Conservation (phyloP, 441 rosid species). For the Erysimum cheiri region DNA sequence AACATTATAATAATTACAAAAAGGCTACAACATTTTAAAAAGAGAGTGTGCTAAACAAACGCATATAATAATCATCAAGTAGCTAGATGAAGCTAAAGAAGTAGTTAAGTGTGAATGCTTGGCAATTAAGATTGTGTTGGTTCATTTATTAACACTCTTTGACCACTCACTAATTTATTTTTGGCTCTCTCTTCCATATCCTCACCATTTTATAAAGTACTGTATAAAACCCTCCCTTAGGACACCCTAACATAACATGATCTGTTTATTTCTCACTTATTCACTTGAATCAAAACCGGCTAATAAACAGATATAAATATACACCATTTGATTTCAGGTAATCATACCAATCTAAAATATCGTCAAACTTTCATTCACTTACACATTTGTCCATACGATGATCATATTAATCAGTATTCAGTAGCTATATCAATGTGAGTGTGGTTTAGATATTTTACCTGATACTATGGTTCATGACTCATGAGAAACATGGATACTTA, state of each 20-base stretch:
- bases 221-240: background rate
- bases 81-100: slow-evolving; percentile 25
- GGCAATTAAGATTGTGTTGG: slow-evolving; percentile 41
- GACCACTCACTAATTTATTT: slow-evolving; percentile 35
- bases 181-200: slow-evolving; percentile 28
- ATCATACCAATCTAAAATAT: background rate
- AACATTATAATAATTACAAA: background rate
- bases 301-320: background rate
- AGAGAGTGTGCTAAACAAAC: slow-evolving; percentile 3
- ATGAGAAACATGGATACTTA: slow-evolving; percentile 35
- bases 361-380: background rate
- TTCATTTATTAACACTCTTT: slow-evolving; percentile 41
- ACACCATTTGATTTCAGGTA: background rate
- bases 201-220: slow-evolving; percentile 3
- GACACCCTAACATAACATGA: background rate
- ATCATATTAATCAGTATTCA: background rate
- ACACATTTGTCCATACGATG: slow-evolving; percentile 1
- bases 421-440: background rate
- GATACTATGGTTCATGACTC: slow-evolving; percentile 16
- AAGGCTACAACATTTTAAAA: background rate
- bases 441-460: slow-evolving; percentile 7
- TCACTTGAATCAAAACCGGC: background rate
- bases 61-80: slow-evolving; percentile 22
- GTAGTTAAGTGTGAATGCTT: slow-evolving; percentile 44
- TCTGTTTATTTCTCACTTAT: background rate